Evolutionary conservation across 352 stramenopile species (phyloP), one percentile per base, ranked within the genome.

Genomic region (Elongisporangium anandrum): DNA sequence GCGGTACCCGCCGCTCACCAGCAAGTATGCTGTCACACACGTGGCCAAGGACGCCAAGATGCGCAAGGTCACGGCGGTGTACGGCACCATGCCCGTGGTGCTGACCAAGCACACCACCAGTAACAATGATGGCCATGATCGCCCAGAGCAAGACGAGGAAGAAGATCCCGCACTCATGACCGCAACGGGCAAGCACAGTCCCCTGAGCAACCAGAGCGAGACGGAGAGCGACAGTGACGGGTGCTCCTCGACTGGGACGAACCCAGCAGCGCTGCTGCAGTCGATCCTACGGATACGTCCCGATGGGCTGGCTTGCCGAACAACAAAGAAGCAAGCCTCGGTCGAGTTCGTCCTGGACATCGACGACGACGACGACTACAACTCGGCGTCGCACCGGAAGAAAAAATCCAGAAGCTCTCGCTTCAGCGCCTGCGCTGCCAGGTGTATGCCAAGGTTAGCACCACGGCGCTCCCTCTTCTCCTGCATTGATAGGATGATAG

Each of bases 161-260:
- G 59, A 72, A 41, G 29, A 41, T 13, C 29, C 29, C 41, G 52
- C 66, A 12, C 29, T 73, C 23, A 52, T 82, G 17, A 52, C 57
- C 29, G 38, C 38, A 10, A 52, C 34, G 56, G 50, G 70, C 52
- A 52, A 64, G 15, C 12, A 53, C 53, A 39, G 39, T 17, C 47
- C 53, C 23, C 56, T 50, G 61, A 78, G 51, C 51, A 81, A 75
- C 56, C 79, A 90, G 54, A 92, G 82, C 62, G 82, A 92, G 66
- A 92, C 82, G 3, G 82, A 92, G 47, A 92, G 82, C 67, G 82
- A 92, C 57, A 92, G 82, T 45, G 82, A 92, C 62, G 73, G 73
- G 2, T 87, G 77, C 57, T 85, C 66, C 59, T 73, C 70, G 8
- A 54, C 53, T 59, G 61, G 59, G 59, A 60, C 68, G 12, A 34